These are phyloP conservation scores for Plasmodium malariae DNA, from an alignment of 169 alveolate species.

Conservation along the genomic window DNA sequence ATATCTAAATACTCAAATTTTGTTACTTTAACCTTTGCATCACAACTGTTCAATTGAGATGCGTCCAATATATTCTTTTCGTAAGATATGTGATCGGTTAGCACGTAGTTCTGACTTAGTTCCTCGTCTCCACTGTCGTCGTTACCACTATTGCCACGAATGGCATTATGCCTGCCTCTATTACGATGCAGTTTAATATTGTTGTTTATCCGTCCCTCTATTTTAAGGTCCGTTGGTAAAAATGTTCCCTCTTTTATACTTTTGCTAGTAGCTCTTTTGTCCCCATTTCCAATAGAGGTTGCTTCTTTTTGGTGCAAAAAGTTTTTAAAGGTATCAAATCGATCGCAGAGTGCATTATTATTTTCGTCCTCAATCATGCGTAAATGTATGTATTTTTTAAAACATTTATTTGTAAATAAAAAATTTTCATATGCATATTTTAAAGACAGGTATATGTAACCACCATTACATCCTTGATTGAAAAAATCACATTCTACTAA, in stretches of 20 bases:
- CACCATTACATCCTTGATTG: conserved; percentile 74
- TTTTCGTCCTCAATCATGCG: conserved; percentile 2
- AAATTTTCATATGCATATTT: conserved; percentile 75
- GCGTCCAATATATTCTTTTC: conserved; percentile 9
- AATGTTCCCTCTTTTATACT: background rate
- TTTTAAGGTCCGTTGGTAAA: background rate
- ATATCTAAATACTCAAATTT: conserved; percentile 62
- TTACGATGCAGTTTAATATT: background rate
- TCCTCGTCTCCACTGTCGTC: conserved; percentile 7
- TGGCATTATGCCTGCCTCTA: background rate
- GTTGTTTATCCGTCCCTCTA: background rate
- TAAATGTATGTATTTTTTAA: background rate
- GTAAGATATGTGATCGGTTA: background rate
- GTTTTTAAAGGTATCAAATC: conserved; percentile 45
- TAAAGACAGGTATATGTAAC: conserved; percentile 59
- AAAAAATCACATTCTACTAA: conserved; percentile 44
- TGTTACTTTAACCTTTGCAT: conserved; percentile 47
- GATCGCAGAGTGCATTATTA: conserved; percentile 44
- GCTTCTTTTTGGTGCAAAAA: conserved; percentile 6
- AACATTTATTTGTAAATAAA: conserved; percentile 57
- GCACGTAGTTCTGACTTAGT: conserved; percentile 20
- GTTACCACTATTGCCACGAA: background rate
- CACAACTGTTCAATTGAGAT: conserved; percentile 12
- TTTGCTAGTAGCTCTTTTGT: background rate
- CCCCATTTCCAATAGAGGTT: background rate